These are phyloP conservation scores for Penicillium sp. DNA, from an alignment of 2,329 filamentous ascomycete genomes.

Conservation along the genomic window DNA sequence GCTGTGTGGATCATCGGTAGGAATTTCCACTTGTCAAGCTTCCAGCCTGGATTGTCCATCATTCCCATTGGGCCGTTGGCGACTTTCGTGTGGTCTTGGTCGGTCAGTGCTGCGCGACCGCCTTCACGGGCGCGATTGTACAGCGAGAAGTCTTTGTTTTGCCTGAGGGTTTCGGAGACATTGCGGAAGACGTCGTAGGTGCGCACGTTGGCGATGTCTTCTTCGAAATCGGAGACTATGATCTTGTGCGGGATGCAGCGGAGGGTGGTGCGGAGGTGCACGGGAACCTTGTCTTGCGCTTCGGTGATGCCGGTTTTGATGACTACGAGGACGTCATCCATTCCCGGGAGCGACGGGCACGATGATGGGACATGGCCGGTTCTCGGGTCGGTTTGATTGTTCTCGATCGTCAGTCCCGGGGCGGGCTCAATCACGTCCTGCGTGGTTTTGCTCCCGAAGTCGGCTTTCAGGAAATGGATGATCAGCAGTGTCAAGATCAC, in stretches of 20 bases:
- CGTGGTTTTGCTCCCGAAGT: slow-evolving; percentile 4
- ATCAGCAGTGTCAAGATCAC: slow-evolving; percentile 16
- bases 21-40: slow-evolving; percentile 58
- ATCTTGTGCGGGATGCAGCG: slow-evolving; percentile 57
- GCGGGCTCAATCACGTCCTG: slow-evolving; percentile 9
- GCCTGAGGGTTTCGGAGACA: slow-evolving; percentile 28
- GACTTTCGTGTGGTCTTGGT: slow-evolving; percentile 26
- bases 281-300: slow-evolving; percentile 55
- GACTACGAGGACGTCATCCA: slow-evolving; percentile 57
- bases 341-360: slow-evolving; percentile 40
- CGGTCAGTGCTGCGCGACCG: slow-evolving; percentile 39
- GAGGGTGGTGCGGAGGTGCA: slow-evolving; percentile 56
- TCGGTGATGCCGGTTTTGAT: slow-evolving; percentile 62
- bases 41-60: slow-evolving; percentile 47
- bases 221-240: slow-evolving; percentile 61
- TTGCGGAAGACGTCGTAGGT: slow-evolving; percentile 53
- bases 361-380: slow-evolving; percentile 7
- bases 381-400: slow-evolving; percentile 1
- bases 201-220: slow-evolving; percentile 51
- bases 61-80: slow-evolving; percentile 33
- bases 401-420: not conserved
- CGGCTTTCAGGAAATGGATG: slow-evolving; percentile 13
- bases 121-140: slow-evolving; percentile 45
- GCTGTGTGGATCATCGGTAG: slow-evolving; percentile 56
- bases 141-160: slow-evolving; percentile 22